Evolutionary conservation across 2,329 filamentous ascomycete genomes (phyloP).

Genomic region (Aspergillus calidoustus): DNA sequence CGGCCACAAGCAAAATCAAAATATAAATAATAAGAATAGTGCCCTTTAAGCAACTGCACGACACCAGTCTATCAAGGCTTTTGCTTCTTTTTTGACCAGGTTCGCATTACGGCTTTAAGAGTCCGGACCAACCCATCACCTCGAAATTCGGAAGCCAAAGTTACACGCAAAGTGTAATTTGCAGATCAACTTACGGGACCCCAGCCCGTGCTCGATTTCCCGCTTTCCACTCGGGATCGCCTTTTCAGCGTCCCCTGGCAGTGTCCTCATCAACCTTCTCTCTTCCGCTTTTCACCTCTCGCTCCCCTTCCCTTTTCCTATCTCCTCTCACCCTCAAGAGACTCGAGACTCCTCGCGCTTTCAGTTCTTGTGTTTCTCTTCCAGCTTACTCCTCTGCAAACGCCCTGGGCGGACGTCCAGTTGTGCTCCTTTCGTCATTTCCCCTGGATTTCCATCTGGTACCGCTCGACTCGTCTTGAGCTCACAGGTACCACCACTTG

Average conservation of each 20-base stretch:
- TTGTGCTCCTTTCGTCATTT: constrained; percentile 19
- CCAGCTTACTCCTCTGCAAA: constrained; percentile 17
- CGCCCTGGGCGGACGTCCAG: constrained; percentile 26
- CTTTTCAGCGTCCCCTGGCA: constrained; percentile 24
- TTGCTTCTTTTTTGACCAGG: constrained; percentile 7
- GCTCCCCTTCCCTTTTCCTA: constrained; percentile 12
- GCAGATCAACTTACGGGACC: constrained; percentile 25
- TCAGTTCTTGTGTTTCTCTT: constrained; percentile 7
- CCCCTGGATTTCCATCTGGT: constrained; percentile 10
- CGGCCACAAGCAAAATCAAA: not conserved
- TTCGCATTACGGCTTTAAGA: not conserved
- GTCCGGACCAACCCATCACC: constrained; percentile 4
- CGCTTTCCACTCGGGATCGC: constrained; percentile 27
- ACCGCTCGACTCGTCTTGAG: constrained; percentile 11
- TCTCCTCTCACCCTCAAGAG: constrained; percentile 13
- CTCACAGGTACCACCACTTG: constrained; percentile 14
- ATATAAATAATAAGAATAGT: constrained; percentile 17
- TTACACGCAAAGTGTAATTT: constrained; percentile 24
- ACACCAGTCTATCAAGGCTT: not conserved
- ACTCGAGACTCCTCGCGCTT: constrained; percentile 15
- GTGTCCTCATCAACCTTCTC: constrained; percentile 20
- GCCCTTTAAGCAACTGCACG: constrained; percentile 11
- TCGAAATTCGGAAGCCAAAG: constrained; percentile 9
- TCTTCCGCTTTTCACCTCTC: constrained; percentile 19
- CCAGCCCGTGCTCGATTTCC: constrained; percentile 28